Evolutionary conservation across 1,139 yeast genomes (phyloP), one percentile per base, ranked within the genome.

Genomic region (Candida dubliniensis): DNA sequence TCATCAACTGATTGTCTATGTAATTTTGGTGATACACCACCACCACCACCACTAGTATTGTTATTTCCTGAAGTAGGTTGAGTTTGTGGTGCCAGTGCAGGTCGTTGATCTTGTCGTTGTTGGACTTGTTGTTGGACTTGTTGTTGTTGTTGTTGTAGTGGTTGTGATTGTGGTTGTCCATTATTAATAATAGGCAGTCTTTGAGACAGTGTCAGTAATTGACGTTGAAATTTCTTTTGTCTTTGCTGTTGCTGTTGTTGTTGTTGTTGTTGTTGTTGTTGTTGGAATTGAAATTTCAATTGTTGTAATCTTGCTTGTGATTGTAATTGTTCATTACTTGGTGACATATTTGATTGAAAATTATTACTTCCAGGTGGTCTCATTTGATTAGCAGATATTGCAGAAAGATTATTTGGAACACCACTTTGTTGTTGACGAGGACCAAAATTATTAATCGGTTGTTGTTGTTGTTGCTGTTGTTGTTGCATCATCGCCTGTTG

Each of bases 1-100:
- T 61, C 67, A 38, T 48, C 58, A 11, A 60, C 48, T 3, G 61
- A 59, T 31, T 59, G 54, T 48, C 46, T 48, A 41, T 43, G 48
- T 27, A 40, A 44, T 30, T 40, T 40, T 10, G 43, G 38, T 3
- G 41, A 32, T 23, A 31, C 41, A 14, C 23, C 29, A 4, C 32
- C 32, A 25, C 12, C 10, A 11, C 14, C 41, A 14, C 23, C 29
- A 4, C 32, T 38, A 25, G 13, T 18, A 11, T 32, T 32, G 15
- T 18, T 18, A 8, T 32, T 38, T 5, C 29, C 36, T 11, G 36
- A 33, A 15, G 29, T 33, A 6, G 37, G 30, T 29, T 29, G 38
- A 9, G 18, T 29, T 23, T 39, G 42, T 8, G 34, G 24, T 23
- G 13, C 13, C 15, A 23, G 30, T 25, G 41, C 33, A 32, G 34